A percentile compares a stretch with the other conserved stretches of the same genome.
Conservation (phyloP, 148 eudicot species). For the Agrostemma githago region DNA sequence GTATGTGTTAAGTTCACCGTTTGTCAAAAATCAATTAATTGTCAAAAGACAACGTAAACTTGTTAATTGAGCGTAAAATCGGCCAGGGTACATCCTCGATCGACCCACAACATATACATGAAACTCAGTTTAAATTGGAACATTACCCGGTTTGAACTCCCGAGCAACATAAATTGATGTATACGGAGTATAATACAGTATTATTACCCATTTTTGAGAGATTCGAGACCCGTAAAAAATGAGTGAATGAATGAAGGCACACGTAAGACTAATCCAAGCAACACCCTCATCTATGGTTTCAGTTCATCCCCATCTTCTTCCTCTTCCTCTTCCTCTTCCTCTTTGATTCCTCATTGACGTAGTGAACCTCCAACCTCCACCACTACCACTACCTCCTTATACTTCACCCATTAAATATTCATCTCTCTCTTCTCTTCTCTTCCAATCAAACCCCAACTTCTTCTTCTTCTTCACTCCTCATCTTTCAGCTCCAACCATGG, state of each 20-base stretch:
- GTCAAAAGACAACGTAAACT: too few species aligned
- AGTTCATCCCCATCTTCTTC: constrained; percentile 20
- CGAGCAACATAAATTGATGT: too few species aligned
- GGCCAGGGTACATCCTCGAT: too few species aligned
- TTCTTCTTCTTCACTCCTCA: neutral
- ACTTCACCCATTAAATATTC: neutral
- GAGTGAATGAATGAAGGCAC: constrained; percentile 31
- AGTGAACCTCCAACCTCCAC: constrained; percentile 23
- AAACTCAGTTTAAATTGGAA: too few species aligned
- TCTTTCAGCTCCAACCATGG: constrained; percentile 13
- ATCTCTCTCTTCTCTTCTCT: too few species aligned
- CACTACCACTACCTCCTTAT: neutral
- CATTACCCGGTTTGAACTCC: too few species aligned
- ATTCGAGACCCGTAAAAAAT: neutral
- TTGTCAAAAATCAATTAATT: too few species aligned
- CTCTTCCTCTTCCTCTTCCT: neutral
- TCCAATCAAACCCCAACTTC: neutral
- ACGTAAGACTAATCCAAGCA: constrained; percentile 34
- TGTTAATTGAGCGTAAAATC: too few species aligned
- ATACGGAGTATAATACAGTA: too few species aligned
- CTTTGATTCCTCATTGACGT: neutral
- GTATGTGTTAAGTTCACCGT: too few species aligned
- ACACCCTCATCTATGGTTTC: constrained; percentile 29
- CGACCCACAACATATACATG: too few species aligned
- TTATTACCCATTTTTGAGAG: too few species aligned